Evolutionary conservation across 2,329 filamentous ascomycete species (phyloP), one percentile per base, ranked within the genome.

Genomic region (Fusarium mangiferae): DNA sequence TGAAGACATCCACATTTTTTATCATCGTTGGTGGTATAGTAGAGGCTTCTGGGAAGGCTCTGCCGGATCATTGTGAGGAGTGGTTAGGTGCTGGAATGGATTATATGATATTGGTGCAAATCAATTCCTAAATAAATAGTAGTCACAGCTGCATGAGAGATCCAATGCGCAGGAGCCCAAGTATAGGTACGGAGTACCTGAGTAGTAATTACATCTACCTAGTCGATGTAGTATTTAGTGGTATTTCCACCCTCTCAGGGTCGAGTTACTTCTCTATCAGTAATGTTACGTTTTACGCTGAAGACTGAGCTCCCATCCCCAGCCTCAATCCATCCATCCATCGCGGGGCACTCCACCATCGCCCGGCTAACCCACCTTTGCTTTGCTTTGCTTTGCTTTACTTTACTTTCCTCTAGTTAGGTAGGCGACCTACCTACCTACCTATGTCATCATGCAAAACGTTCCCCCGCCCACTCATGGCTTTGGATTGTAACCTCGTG

Each of bases 391-490:
- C 26, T 28, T 28, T 22, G 26, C 26, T 28, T 28, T 35, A 20
- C 36, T 48, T 22, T 22, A 33, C 41, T 51, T 24, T 36, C 20
- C 17, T 36, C 35, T 38, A 24, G 48, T 30, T 30, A 30, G 30
- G 54, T 30, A 30, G 30, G 54, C 42, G 30, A 55, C 60, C 71
- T 72, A 74, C 69, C 71, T 72, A 74, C 69, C 71, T 74, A 58
- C 60, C 71, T 72, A 74, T 74, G 72, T 74, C 72, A 74, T 74
- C 72, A 74, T 72, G 58, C 58, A 67, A 73, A 71, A 58, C 28
- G 39, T 52, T 48, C 57, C 66, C 64, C 48, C 57, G 49, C 72
- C 72, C 72, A 72, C 56, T 72, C 71, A 74, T 67, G 44, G 41
- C 22, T 33, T 59, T 54, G 55, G 49, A 58, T 58, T 56, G 59